Evolutionary conservation across 768 basidiomycete species (phyloP), one percentile per base, ranked within the genome.

Genomic region (Tulasnella sp.): DNA sequence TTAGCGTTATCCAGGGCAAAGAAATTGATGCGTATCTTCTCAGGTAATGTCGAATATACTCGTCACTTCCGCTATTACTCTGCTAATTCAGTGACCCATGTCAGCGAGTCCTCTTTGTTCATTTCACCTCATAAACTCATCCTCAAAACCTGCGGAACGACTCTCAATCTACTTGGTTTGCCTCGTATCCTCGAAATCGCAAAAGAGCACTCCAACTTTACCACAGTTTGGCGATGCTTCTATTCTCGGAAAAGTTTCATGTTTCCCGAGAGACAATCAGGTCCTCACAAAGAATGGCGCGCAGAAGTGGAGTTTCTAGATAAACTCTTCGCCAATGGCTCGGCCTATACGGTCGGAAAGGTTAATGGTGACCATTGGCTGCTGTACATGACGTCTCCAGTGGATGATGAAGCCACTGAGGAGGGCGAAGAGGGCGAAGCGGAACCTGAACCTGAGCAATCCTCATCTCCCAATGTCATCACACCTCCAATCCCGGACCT

Each of bases 291-390:
- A 51, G 86, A 90, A 60, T 99, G 95, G 95, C 78, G 78, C 53
- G 76, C 85, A 51, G 95, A 99, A 68, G 84, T 98, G 60, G 77
- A 79, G 52, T 98, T 79, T 63, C 72, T 99, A 45, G 93, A 99
- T 62, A 76, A 77, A 55, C 80, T 92, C 56, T 98, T 99, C 65
- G 49, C 39, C 8, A 28, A 24, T 6, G 91, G 91, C 42, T 78
- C 89, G 5, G 95, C 92, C 3, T 99, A 99, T 69, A 92, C 88
- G 27, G 81, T 98, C 56, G 95, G 95, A 53, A 92, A 91, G 61
- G 85, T 93, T 65, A 99, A 99, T 65, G 88, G 93, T 42, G 91
- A 96, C 66, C 95, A 99, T 68, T 99, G 95, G 95, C 68, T 98
- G 41, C 78, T 98, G 34, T 99, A 98, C 69, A 73, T 98, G 58